Base-by-base conservation (phyloP, 2,329 filamentous ascomycete species). In the Diaporthe citrichinensis region DNA sequence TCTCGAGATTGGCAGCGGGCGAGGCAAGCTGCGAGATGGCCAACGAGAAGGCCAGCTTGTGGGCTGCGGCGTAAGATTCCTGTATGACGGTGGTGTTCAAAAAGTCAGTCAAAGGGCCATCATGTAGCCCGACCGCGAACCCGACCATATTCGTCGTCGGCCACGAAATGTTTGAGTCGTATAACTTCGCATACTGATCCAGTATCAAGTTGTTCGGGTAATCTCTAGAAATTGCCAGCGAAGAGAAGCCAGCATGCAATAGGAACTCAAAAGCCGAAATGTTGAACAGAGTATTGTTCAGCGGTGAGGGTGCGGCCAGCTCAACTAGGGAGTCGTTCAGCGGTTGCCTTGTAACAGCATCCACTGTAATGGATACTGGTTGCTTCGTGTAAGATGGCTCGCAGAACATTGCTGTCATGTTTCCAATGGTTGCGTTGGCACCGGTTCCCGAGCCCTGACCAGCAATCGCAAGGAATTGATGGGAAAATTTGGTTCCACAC, bases 311-410 rank as follows among this genome's bases (percentile, higher is more conserved):
- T 0, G 79, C 72, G 0, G 78, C 76, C 0, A 80, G 1, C 0
- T 78, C 14, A 0, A 77, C 36, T 0, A 83, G 53, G 0, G 74
- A 77, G 0, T 44, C 44, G 0, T 76, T 67, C 2, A 77, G 3
- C 0, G 82, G 83, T 1, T 73, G 71, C 0, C 76, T 44, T 0
- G 41, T 77, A 0, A 17, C 0, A 0, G 80, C 74, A 1, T 74
- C 69, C 0, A 91, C 81, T 0, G 83, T 87, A 0, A 87, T 86
- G 0, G 80, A 79, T 0, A 89, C 87, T 0, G 81, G 17, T 53
- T 90, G 87, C n/a, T 84, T 81, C 67, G 84, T 86, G 73, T 91
- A 92, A 0, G 46, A 77, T 0, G 87, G 75, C 31, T 85, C 79
- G 65, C 88, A 90, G 65, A 85, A 90, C 0, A 86, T 31, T 0